phyloP scores from a whole-genome alignment of 2,329 filamentous ascomycete species.

The Teratosphaeriaceae sp. region DNA sequence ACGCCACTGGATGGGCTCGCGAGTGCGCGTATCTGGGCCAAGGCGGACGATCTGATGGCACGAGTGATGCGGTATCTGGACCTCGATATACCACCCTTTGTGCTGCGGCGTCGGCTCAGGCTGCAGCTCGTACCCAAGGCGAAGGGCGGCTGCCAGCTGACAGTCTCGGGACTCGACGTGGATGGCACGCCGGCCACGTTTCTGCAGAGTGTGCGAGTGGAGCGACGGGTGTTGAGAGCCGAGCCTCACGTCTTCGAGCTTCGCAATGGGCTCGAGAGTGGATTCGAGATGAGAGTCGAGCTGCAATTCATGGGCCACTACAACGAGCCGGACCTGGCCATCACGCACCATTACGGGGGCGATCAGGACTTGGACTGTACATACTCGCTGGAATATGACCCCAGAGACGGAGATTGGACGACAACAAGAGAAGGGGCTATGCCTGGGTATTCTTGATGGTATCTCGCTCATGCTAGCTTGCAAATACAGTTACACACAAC shows the following conservation, averaged over 20 bases:
- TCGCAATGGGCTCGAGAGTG: background rate
- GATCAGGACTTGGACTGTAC: background rate
- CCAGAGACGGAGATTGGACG: background rate
- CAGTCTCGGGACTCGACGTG: background rate
- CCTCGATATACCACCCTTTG: background rate
- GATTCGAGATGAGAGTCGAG: background rate
- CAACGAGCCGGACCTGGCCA: background rate
- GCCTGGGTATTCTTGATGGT: too few relatives aligned
- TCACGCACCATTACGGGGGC: background rate
- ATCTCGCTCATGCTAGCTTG: too few relatives aligned
- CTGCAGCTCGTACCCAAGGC: background rate
- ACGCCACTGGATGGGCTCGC: background rate
- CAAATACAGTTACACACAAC: too few relatives aligned
- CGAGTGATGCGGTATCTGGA: background rate
- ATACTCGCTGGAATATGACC: background rate
- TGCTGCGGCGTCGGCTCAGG: background rate
- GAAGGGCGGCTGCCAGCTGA: background rate
- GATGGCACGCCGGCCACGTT: background rate
- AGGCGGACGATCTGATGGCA: background rate
- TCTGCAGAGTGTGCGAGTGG: background rate
- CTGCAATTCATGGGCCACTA: constrained; percentile 2
- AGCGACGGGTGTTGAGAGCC: background rate
- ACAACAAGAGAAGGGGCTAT: background rate
- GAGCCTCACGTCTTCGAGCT: background rate
- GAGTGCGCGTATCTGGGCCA: background rate